Evolutionary conservation across 2,329 filamentous ascomycete species (phyloP).

Genomic region (Sporothrix euskadiensis): DNA sequence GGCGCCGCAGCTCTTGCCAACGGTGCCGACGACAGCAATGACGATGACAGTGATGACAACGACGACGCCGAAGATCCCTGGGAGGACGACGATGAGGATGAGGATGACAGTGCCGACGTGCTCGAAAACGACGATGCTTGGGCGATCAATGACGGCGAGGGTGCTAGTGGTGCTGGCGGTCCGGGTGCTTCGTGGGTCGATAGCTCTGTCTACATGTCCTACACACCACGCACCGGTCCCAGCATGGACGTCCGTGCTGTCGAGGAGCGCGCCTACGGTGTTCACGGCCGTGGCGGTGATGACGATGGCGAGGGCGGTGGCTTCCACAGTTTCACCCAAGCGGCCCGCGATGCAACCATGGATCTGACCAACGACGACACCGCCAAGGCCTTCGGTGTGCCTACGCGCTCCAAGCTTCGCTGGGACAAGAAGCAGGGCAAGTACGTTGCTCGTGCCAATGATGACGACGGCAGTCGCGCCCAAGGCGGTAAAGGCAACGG

Average conservation of each 20-base stretch:
- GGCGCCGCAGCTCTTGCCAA: slow-evolving; percentile 26
- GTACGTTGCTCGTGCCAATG: slow-evolving; percentile 88
- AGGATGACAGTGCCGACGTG: slow-evolving; percentile 69
- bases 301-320: slow-evolving; percentile 59
- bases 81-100: slow-evolving; percentile 55
- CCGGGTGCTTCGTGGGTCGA: slow-evolving; percentile 69
- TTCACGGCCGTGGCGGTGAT: slow-evolving; percentile 57
- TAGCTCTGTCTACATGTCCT: slow-evolving; percentile 93
- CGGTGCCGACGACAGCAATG: slow-evolving; percentile 57
- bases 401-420: slow-evolving; percentile 73
- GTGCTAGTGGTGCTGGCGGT: not conserved
- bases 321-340: slow-evolving; percentile 74
- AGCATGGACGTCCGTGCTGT: slow-evolving; percentile 49
- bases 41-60: slow-evolving; percentile 49
- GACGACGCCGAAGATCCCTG: slow-evolving; percentile 38
- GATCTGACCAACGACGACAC: slow-evolving; percentile 89
- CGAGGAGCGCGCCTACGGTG: slow-evolving; percentile 90
- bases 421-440: slow-evolving; percentile 98
- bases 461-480: slow-evolving; percentile 80
- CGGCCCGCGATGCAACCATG: slow-evolving; percentile 85
- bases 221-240: slow-evolving; percentile 78
- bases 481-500: slow-evolving; percentile 46
- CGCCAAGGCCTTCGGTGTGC: slow-evolving; percentile 74
- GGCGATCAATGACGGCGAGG: slow-evolving; percentile 38
- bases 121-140: slow-evolving; percentile 59